A percentile compares a stretch with the other conserved stretches of the same genome.
Evolutionary conservation across 2,329 filamentous ascomycete species (phyloP).

Genomic region (Trichoderma polysporum): DNA sequence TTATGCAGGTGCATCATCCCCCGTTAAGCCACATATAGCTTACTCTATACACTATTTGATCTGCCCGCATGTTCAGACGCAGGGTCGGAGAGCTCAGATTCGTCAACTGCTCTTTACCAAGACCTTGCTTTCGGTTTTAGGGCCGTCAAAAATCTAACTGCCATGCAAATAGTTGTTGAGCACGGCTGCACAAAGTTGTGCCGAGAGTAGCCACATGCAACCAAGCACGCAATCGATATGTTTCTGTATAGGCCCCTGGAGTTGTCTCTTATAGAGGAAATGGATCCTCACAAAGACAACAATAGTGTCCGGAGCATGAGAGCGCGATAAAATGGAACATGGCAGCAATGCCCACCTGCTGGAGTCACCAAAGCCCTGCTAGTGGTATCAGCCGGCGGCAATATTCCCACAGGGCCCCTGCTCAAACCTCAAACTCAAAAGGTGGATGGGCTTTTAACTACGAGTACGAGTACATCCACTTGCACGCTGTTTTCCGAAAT

Average conservation of each 20-base stretch:
- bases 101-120: neutral
- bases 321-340: neutral
- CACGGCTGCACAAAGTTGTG: neutral
- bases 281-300: neutral
- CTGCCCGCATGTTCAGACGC: slow-evolving; percentile 11
- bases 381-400: slow-evolving; percentile 10
- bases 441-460: neutral
- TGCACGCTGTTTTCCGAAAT: slow-evolving; percentile 2
- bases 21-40: slow-evolving; percentile 18
- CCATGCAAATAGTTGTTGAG: neutral
- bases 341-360: neutral
- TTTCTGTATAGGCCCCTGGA: neutral
- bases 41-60: slow-evolving; percentile 15
- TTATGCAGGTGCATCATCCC: slow-evolving; percentile 17
- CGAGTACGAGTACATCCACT: neutral
- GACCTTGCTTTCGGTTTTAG: neutral
- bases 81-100: slow-evolving; percentile 14
- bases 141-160: neutral
- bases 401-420: neutral
- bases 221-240: neutral
- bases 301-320: neutral
- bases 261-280: neutral
- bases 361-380: neutral
- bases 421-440: neutral
- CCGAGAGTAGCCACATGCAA: neutral